Evolutionary conservation across 2,329 filamentous ascomycete species (phyloP), one percentile per base, ranked within the genome.

Genomic region (Alternaria metachromatica): DNA sequence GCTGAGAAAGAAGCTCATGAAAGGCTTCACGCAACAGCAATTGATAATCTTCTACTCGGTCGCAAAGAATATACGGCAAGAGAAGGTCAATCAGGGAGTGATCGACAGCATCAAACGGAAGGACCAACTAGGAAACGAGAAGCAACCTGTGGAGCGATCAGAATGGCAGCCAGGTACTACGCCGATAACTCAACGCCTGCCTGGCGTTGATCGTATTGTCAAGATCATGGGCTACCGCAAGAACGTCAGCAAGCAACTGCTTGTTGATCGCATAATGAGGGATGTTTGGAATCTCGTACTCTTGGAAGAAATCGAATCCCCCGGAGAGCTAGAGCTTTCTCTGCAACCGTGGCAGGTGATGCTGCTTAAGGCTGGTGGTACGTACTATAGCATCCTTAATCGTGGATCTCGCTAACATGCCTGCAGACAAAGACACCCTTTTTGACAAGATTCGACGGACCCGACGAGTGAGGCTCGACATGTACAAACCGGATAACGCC

Each of bases 211-310:
- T 49, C 60, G 60, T 28, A 25, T 55, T 60, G 48, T 67, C 4
- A 41, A 25, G 56, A 55, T 26, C 18, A 62, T 37, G 53, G 37
- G 60, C 10, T 66, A 62, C 43, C 63, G 63, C 15, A 65, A 58
- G 28, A 41, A 62, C 9, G 63, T 73, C 28, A 71, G 68, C 58
- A 80, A 80, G 69, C 64, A 64, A 48, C 55, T 76, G 9, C 51
- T 80, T 6, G 70, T 76, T 8, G 78, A 80, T 51, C 72, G 73
- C 44, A 79, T 80, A 26, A 64, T 80, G n/a, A 67, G 75, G 28
- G 68, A 71, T 37, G 61, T 73, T 4, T 80, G 78, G 78, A 69
- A 76, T 15, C 60, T 79, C 7, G 65, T 73, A 8, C 58, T 77
- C 21, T 63, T 80, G 15, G 78, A 80, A 54, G 78, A 80, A 62